Evolutionary conservation across 2,329 filamentous ascomycete species (phyloP).

Genomic region (Diaporthe ilicicola): DNA sequence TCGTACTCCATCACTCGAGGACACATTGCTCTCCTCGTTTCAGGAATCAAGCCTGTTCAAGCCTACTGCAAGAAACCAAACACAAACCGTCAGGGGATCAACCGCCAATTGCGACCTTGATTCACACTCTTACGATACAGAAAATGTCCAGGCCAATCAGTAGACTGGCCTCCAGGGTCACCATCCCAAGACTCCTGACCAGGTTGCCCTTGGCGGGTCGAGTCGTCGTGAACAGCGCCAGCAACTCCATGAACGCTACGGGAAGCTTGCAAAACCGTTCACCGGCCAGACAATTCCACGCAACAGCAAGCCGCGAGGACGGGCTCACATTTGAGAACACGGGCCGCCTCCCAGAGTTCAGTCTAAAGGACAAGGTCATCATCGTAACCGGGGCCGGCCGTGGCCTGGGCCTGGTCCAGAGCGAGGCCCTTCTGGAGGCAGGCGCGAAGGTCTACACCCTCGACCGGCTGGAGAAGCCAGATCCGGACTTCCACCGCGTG

Average conservation of each 20-base stretch:
- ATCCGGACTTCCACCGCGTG: slow-evolving; percentile 68
- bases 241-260: not conserved
- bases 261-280: not conserved
- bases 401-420: slow-evolving; percentile 80
- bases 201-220: slow-evolving; percentile 1
- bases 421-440: slow-evolving; percentile 81
- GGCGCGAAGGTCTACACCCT: slow-evolving; percentile 75
- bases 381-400: slow-evolving; percentile 80
- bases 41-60: not conserved
- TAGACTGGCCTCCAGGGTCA: slow-evolving; percentile 1
- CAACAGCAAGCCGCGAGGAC: not conserved
- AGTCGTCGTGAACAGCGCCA: not conserved
- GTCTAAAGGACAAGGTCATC: slow-evolving; percentile 76
- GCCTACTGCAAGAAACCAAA: not conserved
- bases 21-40: not conserved
- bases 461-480: slow-evolving; percentile 67
- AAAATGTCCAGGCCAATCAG: slow-evolving; percentile 25
- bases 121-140: not conserved
- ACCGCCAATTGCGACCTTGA: no score
- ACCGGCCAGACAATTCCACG: slow-evolving; percentile 17
- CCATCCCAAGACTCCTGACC: not conserved
- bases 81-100: not conserved
- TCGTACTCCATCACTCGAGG: not conserved
- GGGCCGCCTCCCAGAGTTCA: slow-evolving; percentile 73
- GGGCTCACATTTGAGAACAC: slow-evolving; percentile 24